Evolutionary conservation across 2,329 filamentous ascomycete species (phyloP).

Genomic region (Ophiobolus disseminans): DNA sequence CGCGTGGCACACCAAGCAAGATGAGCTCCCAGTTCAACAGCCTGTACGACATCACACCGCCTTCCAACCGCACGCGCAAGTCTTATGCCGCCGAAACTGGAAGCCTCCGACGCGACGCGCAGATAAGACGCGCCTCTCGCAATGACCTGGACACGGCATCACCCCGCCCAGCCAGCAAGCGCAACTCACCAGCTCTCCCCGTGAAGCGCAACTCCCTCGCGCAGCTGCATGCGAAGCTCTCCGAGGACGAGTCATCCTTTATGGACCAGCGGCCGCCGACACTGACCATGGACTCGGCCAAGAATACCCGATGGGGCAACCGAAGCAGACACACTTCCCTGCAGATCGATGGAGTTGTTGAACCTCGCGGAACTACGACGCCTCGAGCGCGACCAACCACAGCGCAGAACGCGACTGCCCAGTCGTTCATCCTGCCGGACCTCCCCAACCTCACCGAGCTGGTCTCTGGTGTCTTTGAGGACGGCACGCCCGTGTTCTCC

Average conservation of each 20-base stretch:
- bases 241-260: conserved; percentile 61
- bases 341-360: conserved; percentile 38
- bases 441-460: conserved; percentile 68
- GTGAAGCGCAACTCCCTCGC: conserved; percentile 58
- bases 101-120: conserved; percentile 54
- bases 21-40: conserved; percentile 61
- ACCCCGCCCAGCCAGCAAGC: conserved; percentile 48
- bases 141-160: conserved; percentile 50
- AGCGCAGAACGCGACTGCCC: conserved; percentile 59
- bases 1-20: conserved; percentile 49
- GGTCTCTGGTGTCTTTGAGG: conserved; percentile 64
- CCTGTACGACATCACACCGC: conserved; percentile 57
- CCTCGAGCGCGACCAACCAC: conserved; percentile 48
- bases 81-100: conserved; percentile 41
- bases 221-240: conserved; percentile 63
- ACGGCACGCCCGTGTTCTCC: conserved; percentile 64
- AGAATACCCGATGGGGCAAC: conserved; percentile 64
- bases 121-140: conserved; percentile 53
- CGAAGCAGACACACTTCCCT: conserved; percentile 52
- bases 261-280: conserved; percentile 59
- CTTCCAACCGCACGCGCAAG: conserved; percentile 46
- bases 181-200: conserved; percentile 43
- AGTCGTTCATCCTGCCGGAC: conserved; percentile 68
- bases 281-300: conserved; percentile 48
- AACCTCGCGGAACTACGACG: conserved; percentile 28